A percentile compares a stretch with the other conserved stretches of the same genome.
Conservation (phyloP, 2,329 filamentous ascomycete genomes). For the Neoascochyta sp. region DNA sequence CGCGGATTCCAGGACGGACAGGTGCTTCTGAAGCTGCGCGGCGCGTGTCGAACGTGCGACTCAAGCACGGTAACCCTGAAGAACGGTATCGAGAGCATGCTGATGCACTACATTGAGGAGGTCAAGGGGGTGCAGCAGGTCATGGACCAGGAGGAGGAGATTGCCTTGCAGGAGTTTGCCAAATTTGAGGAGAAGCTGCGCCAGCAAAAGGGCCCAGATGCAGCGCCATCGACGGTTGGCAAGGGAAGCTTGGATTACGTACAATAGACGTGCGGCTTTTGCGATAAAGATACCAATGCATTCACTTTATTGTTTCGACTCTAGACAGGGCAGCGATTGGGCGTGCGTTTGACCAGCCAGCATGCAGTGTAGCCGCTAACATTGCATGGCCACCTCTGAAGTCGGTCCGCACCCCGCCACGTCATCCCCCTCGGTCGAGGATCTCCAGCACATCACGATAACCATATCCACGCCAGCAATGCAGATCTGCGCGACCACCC, state of each 20-base stretch:
- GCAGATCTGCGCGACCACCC: too few relatives aligned
- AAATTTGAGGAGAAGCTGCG: constrained; percentile 86
- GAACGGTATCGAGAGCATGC: constrained; percentile 97
- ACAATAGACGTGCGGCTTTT: constrained; percentile 2
- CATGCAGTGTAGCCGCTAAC: too few relatives aligned
- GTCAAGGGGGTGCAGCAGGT: constrained; percentile 90
- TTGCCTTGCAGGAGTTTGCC: constrained; percentile 81
- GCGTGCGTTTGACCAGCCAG: too few relatives aligned
- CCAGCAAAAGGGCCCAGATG: constrained; percentile 54
- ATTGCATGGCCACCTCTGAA: too few relatives aligned
- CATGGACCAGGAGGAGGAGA: constrained; percentile 85
- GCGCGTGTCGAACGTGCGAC: constrained; percentile 93
- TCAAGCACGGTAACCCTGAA: constrained; percentile 95
- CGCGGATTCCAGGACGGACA: constrained; percentile 81
- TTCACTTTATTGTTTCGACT: too few relatives aligned
- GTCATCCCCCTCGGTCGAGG: too few relatives aligned
- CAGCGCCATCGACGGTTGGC: constrained; percentile 48
- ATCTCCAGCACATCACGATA: too few relatives aligned
- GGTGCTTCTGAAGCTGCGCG: constrained; percentile 81
- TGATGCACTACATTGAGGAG: constrained; percentile 91
- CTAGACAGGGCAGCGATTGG: too few relatives aligned
- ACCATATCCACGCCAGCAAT: too few relatives aligned
- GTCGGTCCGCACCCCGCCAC: too few relatives aligned
- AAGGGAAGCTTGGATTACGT: constrained; percentile 50
- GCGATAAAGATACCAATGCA: constrained; percentile 3